Percentiles rank a stretch among this genome's conserved stretches.
These are phyloP conservation scores for Cystobasidium tubakii DNA, from an alignment of 768 basidiomycete genomes.

Conservation along the genomic window DNA sequence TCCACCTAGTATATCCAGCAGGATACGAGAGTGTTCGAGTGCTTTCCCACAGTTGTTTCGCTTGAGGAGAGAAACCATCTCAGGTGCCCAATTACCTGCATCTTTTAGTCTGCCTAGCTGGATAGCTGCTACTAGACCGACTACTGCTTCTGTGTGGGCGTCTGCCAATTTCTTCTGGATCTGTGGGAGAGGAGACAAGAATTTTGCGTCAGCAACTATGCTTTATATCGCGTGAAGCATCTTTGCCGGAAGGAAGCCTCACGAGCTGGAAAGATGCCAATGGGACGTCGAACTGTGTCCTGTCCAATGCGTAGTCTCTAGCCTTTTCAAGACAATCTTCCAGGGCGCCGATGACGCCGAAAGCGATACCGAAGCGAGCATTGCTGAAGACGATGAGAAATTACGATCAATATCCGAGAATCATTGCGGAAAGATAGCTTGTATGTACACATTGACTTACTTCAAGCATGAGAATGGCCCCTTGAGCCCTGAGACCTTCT, in stretches of 20 bases:
- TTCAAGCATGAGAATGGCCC: conserved; percentile 90
- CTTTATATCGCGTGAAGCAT: not conserved
- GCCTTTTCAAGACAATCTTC: conserved; percentile 80
- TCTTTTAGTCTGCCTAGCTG: conserved; percentile 77
- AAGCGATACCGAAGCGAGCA: conserved; percentile 39
- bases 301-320: conserved; percentile 75
- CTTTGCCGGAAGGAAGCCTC: not conserved
- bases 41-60: conserved; percentile 95
- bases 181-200: not conserved
- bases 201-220: not conserved
- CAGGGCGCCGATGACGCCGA: conserved; percentile 78
- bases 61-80: conserved; percentile 93
- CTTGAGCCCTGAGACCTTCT: conserved; percentile 67
- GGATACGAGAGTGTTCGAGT: conserved; percentile 66
- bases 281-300: conserved; percentile 77
- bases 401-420: no score
- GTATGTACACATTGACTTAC: no score
- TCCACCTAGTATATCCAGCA: conserved; percentile 87
- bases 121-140: conserved; percentile 48
- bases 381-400: conserved; percentile 5
- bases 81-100: conserved; percentile 63
- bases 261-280: conserved; percentile 84
- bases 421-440: no score
- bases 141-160: conserved; percentile 73
- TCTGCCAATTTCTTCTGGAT: conserved; percentile 95